These are phyloP conservation scores for Clitoria ternatea DNA, from an alignment of 306 rosid genomes.

Conservation along the genomic window DNA sequence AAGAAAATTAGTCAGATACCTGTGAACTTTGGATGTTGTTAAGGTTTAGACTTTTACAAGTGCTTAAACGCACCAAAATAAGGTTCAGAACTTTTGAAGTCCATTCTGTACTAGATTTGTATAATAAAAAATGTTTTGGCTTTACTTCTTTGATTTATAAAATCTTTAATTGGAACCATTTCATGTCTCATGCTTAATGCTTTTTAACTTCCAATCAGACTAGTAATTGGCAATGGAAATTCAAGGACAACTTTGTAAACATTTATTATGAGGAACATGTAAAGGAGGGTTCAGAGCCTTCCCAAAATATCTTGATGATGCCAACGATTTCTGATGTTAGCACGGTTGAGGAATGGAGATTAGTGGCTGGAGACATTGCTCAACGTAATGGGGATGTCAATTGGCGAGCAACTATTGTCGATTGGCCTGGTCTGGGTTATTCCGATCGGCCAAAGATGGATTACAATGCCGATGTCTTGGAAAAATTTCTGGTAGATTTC, in stretches of 20 bases:
- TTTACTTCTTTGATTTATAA: neutral
- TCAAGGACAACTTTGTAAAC: slow-evolving; percentile 58
- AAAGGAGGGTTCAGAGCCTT: slow-evolving; percentile 49
- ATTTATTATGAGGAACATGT: slow-evolving; percentile 85
- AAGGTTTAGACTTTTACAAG: neutral
- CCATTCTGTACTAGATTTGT: neutral
- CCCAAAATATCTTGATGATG: slow-evolving; percentile 72
- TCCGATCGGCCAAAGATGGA: slow-evolving; percentile 91
- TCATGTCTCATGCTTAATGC: slow-evolving; percentile 7
- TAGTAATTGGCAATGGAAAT: slow-evolving; percentile 86
- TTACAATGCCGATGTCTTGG: slow-evolving; percentile 78
- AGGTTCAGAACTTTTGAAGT: neutral
- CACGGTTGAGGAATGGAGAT: slow-evolving; percentile 96
- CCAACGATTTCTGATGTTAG: slow-evolving; percentile 97
- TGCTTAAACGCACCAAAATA: neutral
- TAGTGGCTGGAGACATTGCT: slow-evolving; percentile 68
- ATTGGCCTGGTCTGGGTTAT: slow-evolving; percentile 97
- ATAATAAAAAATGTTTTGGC: neutral
- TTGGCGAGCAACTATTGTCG: slow-evolving; percentile 84
- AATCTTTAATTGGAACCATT: neutral
- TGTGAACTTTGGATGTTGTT: neutral
- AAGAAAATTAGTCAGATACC: neutral
- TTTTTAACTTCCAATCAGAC: slow-evolving; percentile 42
- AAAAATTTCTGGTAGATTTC: slow-evolving; percentile 79
- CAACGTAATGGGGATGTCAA: slow-evolving; percentile 54